A percentile compares a stretch with the other conserved stretches of the same genome.
Evolutionary conservation across 2,329 filamentous ascomycete species (phyloP).

Genomic region (Aspergillus latus): DNA sequence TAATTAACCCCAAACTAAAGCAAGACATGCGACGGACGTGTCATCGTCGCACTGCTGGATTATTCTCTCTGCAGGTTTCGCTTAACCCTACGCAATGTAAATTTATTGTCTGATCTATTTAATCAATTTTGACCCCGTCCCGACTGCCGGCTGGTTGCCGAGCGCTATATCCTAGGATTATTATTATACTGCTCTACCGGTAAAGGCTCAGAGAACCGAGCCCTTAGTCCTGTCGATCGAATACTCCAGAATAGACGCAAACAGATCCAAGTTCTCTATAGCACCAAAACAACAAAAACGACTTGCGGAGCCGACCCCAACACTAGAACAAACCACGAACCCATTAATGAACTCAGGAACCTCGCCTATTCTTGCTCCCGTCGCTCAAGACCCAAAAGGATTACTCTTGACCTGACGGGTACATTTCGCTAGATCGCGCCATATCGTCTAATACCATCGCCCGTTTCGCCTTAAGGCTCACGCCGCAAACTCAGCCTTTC

Average conservation of each 20-base stretch:
- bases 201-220: background rate
- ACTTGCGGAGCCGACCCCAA: too few relatives aligned
- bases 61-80: background rate
- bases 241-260: background rate
- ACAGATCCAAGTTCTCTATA: background rate
- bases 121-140: background rate
- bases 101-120: background rate
- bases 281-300: background rate
- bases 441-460: background rate
- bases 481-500: background rate
- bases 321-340: background rate
- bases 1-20: conserved; percentile 5
- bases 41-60: conserved; percentile 10
- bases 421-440: background rate
- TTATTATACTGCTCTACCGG: background rate
- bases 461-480: background rate
- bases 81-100: background rate
- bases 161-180: background rate
- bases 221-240: background rate
- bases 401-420: background rate
- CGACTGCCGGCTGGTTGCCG: background rate
- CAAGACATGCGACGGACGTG: conserved; percentile 10
- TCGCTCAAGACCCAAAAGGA: background rate
- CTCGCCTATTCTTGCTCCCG: background rate
- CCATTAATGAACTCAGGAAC: background rate